Evolutionary conservation across 2,329 filamentous ascomycete species (phyloP).

Genomic region (Calonectria naviculata): DNA sequence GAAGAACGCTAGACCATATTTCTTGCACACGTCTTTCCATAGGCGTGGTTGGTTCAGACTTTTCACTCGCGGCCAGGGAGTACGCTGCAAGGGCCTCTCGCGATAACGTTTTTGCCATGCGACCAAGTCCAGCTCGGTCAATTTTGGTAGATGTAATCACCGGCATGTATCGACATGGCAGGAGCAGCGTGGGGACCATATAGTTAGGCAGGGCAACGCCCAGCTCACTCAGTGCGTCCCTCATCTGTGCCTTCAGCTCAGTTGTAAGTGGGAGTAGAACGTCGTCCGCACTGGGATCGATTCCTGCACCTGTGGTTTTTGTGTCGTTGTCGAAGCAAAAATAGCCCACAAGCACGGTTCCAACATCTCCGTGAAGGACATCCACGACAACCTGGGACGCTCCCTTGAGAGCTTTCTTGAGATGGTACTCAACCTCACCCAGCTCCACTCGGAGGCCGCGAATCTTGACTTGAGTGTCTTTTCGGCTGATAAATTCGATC

Average conservation of each 20-base stretch:
- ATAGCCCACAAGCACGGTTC: neutral
- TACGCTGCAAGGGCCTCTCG: constrained; percentile 6
- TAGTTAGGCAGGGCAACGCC: constrained; percentile 20
- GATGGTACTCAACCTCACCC: neutral
- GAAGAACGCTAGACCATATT: constrained; percentile 41
- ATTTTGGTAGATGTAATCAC: constrained; percentile 26
- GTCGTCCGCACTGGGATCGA: neutral
- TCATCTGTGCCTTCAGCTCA: neutral
- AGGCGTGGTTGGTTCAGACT: neutral
- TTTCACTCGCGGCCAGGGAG: neutral
- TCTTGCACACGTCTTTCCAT: constrained; percentile 26
- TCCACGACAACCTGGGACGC: neutral
- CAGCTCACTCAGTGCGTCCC: neutral
- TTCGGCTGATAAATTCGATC: neutral
- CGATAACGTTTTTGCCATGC: constrained; percentile 16
- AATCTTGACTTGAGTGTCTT: neutral
- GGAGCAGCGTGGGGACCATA: constrained; percentile 29
- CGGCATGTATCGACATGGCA: constrained; percentile 15
- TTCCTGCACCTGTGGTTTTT: neutral
- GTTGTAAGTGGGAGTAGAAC: neutral
- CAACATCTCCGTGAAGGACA: neutral
- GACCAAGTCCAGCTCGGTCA: constrained; percentile 23
- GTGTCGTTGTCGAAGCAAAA: neutral
- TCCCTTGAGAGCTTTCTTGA: neutral
- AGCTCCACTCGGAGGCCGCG: neutral